Evolutionary conservation across 1,284 basidiomycete genomes (phyloP).

Genomic region (Leccinum holopus): DNA sequence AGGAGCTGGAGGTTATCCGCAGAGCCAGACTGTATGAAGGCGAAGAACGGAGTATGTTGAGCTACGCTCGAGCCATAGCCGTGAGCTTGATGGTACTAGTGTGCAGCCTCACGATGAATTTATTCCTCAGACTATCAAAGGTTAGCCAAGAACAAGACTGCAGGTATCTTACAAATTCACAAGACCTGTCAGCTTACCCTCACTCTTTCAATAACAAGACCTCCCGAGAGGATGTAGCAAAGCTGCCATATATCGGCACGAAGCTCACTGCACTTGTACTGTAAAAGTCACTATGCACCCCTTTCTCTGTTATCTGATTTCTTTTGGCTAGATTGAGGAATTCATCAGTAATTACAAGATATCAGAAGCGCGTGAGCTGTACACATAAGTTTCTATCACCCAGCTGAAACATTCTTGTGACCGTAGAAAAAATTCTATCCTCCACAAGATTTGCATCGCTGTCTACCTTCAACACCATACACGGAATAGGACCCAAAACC

Average conservation of each 20-base stretch:
- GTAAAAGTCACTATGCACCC: neutral
- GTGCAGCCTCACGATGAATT: neutral
- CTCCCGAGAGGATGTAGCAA: conserved; percentile 45
- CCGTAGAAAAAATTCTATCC: conserved; percentile 46
- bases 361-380: conserved; percentile 54
- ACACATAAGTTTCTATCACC: neutral
- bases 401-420: conserved; percentile 5
- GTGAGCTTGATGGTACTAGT: conserved; percentile 37
- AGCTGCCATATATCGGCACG: conserved; percentile 58
- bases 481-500: conserved; percentile 71
- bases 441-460: conserved; percentile 58
- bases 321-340: conserved; percentile 53
- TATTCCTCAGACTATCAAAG: conserved; percentile 55
- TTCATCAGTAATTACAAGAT: conserved; percentile 57
- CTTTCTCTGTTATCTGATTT: neutral
- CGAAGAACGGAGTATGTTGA: conserved; percentile 60
- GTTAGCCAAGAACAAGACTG: conserved; percentile 34
- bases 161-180: conserved; percentile 5
- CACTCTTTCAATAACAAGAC: conserved; percentile 43
- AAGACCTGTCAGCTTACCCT: conserved; percentile 58
- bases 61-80: conserved; percentile 66
- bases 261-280: conserved; percentile 61
- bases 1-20: conserved; percentile 59
- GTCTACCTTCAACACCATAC: conserved; percentile 58
- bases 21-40: conserved; percentile 61